phyloP scores from a whole-genome alignment of 345 rosid genomes.

The Isatis tinctoria region DNA sequence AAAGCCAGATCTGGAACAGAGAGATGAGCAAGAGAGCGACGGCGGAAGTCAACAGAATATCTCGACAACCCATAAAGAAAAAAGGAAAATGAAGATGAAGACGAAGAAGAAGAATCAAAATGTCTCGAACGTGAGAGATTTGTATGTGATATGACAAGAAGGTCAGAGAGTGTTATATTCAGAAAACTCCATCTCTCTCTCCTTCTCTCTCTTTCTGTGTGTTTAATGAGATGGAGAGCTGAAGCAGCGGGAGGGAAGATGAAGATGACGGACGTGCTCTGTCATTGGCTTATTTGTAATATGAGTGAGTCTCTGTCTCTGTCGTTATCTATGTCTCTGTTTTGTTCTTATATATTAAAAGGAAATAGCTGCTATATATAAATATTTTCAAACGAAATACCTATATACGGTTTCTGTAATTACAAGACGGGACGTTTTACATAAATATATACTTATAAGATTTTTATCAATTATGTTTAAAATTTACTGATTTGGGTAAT shows the following conservation, averaged over 20 bases:
- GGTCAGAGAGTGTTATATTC: conserved; percentile 19
- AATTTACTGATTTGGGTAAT: background rate
- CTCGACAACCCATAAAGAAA: conserved; percentile 26
- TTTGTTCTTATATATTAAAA: background rate
- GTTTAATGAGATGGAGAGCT: conserved; percentile 12
- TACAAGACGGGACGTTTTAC: background rate
- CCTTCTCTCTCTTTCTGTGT: background rate
- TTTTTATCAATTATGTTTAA: background rate
- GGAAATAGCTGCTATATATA: background rate
- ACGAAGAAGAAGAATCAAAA: conserved; percentile 1
- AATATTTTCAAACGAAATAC: background rate
- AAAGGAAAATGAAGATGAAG: background rate
- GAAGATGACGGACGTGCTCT: conserved; percentile 7
- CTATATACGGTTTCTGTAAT: background rate
- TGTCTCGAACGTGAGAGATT: background rate
- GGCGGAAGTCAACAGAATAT: conserved; percentile 21
- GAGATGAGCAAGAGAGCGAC: conserved; percentile 23
- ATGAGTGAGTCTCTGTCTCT: conserved; percentile 10
- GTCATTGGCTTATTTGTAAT: conserved; percentile 22
- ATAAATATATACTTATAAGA: background rate
- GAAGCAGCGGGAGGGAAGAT: conserved; percentile 16
- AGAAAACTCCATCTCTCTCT: background rate
- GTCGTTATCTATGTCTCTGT: conserved; percentile 20
- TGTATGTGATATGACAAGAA: conserved; percentile 9
- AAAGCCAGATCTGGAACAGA: conserved; percentile 29